Conservation (phyloP, 2,329 filamentous ascomycete species). For the Neophaeococcomyces mojaviensis region DNA sequence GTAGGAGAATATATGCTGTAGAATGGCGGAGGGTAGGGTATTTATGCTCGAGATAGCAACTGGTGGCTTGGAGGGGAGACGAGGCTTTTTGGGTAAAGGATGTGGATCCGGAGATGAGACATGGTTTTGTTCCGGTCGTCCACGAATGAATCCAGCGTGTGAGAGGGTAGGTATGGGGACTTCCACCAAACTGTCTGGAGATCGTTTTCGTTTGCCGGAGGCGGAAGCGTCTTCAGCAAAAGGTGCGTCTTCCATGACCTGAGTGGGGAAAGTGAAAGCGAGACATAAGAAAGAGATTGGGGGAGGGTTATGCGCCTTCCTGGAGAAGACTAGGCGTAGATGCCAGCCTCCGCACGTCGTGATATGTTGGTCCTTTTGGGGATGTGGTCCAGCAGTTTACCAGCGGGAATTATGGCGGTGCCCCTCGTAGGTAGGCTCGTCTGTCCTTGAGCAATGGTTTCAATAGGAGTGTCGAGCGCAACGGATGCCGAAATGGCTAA, state of each 20-base stretch:
- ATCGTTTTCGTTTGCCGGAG: conserved; percentile 8
- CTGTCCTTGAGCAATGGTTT: background rate
- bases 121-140: background rate
- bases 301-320: background rate
- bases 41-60: background rate
- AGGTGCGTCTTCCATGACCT: conserved; percentile 7
- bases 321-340: conserved; percentile 1
- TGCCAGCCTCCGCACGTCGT: background rate
- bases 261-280: background rate
- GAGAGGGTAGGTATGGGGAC: conserved; percentile 4
- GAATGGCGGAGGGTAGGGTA: conserved; percentile 34
- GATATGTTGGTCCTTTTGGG: background rate
- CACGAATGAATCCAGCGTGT: background rate
- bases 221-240: conserved; percentile 3
- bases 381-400: background rate
- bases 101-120: background rate
- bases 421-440: background rate
- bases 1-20: conserved; percentile 63
- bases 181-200: conserved; percentile 9
- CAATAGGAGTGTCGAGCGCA: background rate
- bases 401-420: background rate
- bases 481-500: background rate
- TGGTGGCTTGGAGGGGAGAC: conserved; percentile 6
- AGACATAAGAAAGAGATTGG: conserved; percentile 7
- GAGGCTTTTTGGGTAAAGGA: conserved; percentile 4